Conservation (phyloP, 305 asterid genomes). For the Solanum chacoense region DNA sequence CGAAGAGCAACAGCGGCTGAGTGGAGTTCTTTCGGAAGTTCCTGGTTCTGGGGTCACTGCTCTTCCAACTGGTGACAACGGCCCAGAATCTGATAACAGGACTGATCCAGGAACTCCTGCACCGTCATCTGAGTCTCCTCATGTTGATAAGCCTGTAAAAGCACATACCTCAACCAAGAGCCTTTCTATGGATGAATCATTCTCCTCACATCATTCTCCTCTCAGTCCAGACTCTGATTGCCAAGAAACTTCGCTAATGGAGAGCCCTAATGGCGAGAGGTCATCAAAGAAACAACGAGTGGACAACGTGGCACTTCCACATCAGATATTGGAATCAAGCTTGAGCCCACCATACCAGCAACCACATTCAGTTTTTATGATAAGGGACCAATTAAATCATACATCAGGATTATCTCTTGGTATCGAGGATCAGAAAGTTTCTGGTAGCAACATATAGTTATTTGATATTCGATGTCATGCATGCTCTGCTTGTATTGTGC, state of each 20-base stretch:
- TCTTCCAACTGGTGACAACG: slow-evolving; percentile 29
- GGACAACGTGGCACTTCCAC: slow-evolving; percentile 27
- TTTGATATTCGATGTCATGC: neutral
- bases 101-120: slow-evolving; percentile 75
- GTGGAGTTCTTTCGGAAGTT: slow-evolving; percentile 59
- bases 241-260: slow-evolving; percentile 27
- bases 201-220: slow-evolving; percentile 74
- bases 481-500: neutral
- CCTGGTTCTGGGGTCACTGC: slow-evolving; percentile 38
- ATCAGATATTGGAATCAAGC: slow-evolving; percentile 56
- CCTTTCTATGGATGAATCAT: slow-evolving; percentile 61
- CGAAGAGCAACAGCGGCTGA: slow-evolving; percentile 86
- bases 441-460: slow-evolving; percentile 22
- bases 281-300: slow-evolving; percentile 39
- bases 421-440: slow-evolving; percentile 19
- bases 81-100: slow-evolving; percentile 47
- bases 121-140: slow-evolving; percentile 63
- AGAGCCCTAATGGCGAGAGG: slow-evolving; percentile 36
- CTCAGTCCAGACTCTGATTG: slow-evolving; percentile 72
- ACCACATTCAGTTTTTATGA: slow-evolving; percentile 36
- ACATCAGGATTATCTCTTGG: slow-evolving; percentile 20
- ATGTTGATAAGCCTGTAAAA: slow-evolving; percentile 41
- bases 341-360: slow-evolving; percentile 45
- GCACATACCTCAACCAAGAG: slow-evolving; percentile 39
- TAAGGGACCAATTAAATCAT: slow-evolving; percentile 31